Evolutionary conservation across 345 rosid genomes (phyloP).

Genomic region (Trapa bicornis): DNA sequence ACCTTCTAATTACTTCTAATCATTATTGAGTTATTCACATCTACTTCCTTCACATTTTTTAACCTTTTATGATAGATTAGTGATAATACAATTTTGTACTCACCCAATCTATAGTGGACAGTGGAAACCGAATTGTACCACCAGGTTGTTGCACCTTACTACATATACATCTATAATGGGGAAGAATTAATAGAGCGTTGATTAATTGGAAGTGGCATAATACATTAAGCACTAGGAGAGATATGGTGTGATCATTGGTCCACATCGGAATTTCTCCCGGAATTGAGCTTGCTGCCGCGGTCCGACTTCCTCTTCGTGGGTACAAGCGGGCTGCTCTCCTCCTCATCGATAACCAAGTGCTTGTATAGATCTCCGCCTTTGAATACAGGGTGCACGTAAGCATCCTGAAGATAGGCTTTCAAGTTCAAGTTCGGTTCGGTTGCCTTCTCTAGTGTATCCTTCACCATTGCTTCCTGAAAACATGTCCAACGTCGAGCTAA

Average conservation of each 20-base stretch:
- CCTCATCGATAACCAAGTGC: conserved; percentile 32
- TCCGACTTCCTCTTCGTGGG: conserved; percentile 46
- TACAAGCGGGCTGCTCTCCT: conserved; percentile 61
- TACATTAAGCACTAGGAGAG: background rate
- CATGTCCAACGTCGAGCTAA: background rate
- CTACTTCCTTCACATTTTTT: too few species aligned
- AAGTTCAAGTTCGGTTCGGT: conserved; percentile 69
- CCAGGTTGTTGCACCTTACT: background rate
- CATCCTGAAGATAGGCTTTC: conserved; percentile 55
- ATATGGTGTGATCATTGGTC: background rate
- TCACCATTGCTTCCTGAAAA: conserved; percentile 80
- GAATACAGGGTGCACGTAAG: conserved; percentile 84
- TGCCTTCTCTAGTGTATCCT: conserved; percentile 80
- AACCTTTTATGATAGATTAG: too few species aligned
- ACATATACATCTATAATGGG: background rate
- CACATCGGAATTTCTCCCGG: conserved; percentile 4
- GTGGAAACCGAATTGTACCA: too few species aligned
- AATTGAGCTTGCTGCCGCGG: conserved; percentile 20
- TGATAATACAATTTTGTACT: too few species aligned
- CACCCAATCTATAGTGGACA: too few species aligned
- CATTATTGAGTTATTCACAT: too few species aligned
- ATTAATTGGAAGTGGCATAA: background rate
- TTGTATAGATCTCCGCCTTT: conserved; percentile 30
- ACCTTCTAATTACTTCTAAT: too few species aligned
- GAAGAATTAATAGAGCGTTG: background rate